A percentile compares a stretch with the other conserved stretches of the same genome.
Evolutionary conservation across 768 basidiomycete species (phyloP).

Genomic region (Suillus placidus): DNA sequence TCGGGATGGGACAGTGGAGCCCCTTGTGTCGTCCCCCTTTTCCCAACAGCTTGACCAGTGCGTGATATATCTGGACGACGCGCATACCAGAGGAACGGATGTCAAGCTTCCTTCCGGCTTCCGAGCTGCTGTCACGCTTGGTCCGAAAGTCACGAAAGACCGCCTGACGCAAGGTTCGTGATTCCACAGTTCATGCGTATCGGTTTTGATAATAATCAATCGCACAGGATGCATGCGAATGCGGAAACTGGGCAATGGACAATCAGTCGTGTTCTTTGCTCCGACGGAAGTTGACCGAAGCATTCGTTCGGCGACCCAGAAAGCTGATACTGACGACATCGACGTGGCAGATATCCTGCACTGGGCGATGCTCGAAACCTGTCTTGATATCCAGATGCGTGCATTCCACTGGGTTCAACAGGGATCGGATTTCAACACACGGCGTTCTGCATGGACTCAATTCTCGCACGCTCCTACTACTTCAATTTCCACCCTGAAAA

Average conservation of each 20-base stretch:
- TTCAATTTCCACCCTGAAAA: conserved; percentile 1
- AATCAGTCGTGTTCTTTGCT: conserved; percentile 51
- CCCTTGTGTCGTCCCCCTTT: background rate
- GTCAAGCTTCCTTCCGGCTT: conserved; percentile 44
- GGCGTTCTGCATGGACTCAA: conserved; percentile 21
- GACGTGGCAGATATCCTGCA: conserved; percentile 39
- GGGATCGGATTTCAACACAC: conserved; percentile 21
- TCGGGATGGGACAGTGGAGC: background rate
- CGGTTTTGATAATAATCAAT: background rate
- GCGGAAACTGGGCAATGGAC: conserved; percentile 49
- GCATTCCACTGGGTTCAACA: conserved; percentile 49
- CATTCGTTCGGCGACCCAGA: conserved; percentile 34
- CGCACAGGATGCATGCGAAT: conserved; percentile 55
- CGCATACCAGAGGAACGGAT: background rate
- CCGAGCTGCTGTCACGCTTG: conserved; percentile 51
- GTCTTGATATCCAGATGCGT: conserved; percentile 41
- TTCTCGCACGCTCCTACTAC: conserved; percentile 11
- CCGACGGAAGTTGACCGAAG: conserved; percentile 41
- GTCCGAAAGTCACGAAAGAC: conserved; percentile 53
- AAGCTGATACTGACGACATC: conserved; percentile 4
- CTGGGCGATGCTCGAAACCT: conserved; percentile 51
- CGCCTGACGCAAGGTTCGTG: conserved; percentile 17
- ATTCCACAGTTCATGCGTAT: background rate
- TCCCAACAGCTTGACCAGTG: background rate
- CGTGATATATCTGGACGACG: background rate